phyloP scores from a whole-genome alignment of 2,329 filamentous ascomycete species.

The Phoma sp. region DNA sequence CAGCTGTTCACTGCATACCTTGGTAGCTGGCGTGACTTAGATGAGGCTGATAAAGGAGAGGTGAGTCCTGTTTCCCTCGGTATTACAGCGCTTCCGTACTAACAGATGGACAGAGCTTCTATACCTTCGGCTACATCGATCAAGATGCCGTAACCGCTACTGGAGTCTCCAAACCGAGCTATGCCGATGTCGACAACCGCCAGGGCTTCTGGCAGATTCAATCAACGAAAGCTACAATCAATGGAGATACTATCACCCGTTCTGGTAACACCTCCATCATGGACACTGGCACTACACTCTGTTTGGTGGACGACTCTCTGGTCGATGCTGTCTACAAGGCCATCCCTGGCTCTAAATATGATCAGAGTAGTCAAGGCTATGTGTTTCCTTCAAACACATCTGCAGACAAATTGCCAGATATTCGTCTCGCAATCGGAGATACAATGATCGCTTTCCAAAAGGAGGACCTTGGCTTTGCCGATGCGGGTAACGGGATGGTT shows the following conservation, averaged over 20 bases:
- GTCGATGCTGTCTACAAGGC: conserved; percentile 66
- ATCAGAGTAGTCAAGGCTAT: conserved; percentile 60
- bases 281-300: conserved; percentile 73
- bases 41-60: conserved; percentile 53
- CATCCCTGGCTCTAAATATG: conserved; percentile 60
- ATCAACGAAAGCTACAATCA: conserved; percentile 60
- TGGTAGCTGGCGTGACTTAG: conserved; percentile 61
- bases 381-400: conserved; percentile 55
- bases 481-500: conserved; percentile 29
- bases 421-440: conserved; percentile 33
- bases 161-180: conserved; percentile 63
- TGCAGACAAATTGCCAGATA: conserved; percentile 19
- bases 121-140: conserved; percentile 64
- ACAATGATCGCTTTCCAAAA: conserved; percentile 29
- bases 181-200: conserved; percentile 61
- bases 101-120: conserved; percentile 38
- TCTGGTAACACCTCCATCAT: conserved; percentile 56
- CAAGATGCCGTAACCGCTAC: conserved; percentile 47
- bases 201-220: conserved; percentile 70
- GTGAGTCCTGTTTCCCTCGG: not conserved
- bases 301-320: conserved; percentile 63
- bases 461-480: conserved; percentile 35
- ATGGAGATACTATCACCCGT: conserved; percentile 42
- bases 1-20: conserved; percentile 70
- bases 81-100: not conserved